These are phyloP conservation scores for Salmacisia buchloeana DNA, from an alignment of 1,284 basidiomycete genomes.

Conservation along the genomic window DNA sequence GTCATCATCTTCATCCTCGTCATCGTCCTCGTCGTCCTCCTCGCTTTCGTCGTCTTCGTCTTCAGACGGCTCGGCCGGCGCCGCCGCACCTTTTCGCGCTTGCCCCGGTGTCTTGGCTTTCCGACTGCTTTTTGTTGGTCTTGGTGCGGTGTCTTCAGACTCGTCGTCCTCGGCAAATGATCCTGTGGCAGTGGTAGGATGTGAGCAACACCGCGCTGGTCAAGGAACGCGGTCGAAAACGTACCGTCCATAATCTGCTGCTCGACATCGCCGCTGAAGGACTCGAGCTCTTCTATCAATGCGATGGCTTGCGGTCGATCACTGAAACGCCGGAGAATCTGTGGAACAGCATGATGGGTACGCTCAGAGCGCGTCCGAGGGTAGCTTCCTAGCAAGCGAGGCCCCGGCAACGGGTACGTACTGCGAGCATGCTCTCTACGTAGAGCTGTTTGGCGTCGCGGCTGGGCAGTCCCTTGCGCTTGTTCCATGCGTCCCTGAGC, in stretches of 20 bases:
- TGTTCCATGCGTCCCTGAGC: constrained; percentile 85
- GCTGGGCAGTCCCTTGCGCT: constrained; percentile 72
- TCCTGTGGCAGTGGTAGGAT: too few species aligned
- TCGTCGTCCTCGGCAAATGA: constrained; percentile 3
- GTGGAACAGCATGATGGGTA: constrained; percentile 8
- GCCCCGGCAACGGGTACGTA: constrained; percentile 50
- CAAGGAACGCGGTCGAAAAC: constrained; percentile 41
- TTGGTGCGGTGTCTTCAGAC: neutral
- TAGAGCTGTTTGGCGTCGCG: constrained; percentile 83
- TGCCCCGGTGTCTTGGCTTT: neutral
- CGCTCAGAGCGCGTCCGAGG: neutral
- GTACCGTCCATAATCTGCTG: constrained; percentile 66
- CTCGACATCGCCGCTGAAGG: constrained; percentile 66
- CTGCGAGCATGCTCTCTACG: constrained; percentile 72
- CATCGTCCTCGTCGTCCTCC: neutral
- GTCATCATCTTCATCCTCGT: constrained; percentile 7
- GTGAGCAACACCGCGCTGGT: too few species aligned
- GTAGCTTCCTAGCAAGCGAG: neutral
- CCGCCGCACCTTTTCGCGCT: neutral
- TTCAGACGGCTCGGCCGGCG: neutral
- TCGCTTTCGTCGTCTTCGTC: neutral
- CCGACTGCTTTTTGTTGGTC: neutral
- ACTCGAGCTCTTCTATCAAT: constrained; percentile 75
- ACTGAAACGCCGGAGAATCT: constrained; percentile 76
- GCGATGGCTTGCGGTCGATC: constrained; percentile 71